Conservation (phyloP, 805 yeast genomes). For the Ogataea nakhonphanomensis region DNA sequence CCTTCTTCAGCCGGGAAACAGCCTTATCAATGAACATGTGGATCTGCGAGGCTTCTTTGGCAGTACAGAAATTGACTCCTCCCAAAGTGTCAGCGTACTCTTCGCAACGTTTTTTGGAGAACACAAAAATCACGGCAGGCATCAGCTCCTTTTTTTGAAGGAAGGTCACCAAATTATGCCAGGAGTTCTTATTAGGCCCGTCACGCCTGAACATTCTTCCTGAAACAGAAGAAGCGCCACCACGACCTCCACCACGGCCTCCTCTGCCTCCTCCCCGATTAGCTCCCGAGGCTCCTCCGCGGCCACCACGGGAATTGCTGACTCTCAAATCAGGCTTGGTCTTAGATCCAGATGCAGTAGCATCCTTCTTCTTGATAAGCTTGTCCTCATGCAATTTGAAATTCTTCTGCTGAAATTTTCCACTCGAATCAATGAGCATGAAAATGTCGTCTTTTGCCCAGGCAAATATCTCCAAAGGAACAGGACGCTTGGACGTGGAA, state of each 20-base stretch:
- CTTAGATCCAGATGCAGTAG: constrained; percentile 5
- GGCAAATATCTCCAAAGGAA: constrained; percentile 81
- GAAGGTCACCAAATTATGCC: constrained; percentile 70
- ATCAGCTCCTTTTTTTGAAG: constrained; percentile 65
- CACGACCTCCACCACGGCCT: constrained; percentile 24
- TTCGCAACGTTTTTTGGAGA: constrained; percentile 90
- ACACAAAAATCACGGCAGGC: constrained; percentile 92
- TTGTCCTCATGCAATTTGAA: constrained; percentile 58
- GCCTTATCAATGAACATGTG: constrained; percentile 93
- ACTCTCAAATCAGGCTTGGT: constrained; percentile 10
- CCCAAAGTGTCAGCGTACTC: constrained; percentile 80
- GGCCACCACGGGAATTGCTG: background rate
- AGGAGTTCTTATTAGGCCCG: constrained; percentile 75
- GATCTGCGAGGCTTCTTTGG: constrained; percentile 85
- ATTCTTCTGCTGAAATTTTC: constrained; percentile 64
- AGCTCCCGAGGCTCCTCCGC: constrained; percentile 26
- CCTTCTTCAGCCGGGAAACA: constrained; percentile 79
- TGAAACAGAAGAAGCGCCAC: constrained; percentile 25
- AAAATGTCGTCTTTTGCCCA: constrained; percentile 77
- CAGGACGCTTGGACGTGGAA: constrained; percentile 94
- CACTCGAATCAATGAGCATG: constrained; percentile 70
- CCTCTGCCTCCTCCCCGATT: constrained; percentile 31
- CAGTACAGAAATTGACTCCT: constrained; percentile 73
- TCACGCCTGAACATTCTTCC: constrained; percentile 43
- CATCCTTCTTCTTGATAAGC: constrained; percentile 35